Conservation (phyloP, 2,329 filamentous ascomycete genomes). For the Claviceps maximensis region DNA sequence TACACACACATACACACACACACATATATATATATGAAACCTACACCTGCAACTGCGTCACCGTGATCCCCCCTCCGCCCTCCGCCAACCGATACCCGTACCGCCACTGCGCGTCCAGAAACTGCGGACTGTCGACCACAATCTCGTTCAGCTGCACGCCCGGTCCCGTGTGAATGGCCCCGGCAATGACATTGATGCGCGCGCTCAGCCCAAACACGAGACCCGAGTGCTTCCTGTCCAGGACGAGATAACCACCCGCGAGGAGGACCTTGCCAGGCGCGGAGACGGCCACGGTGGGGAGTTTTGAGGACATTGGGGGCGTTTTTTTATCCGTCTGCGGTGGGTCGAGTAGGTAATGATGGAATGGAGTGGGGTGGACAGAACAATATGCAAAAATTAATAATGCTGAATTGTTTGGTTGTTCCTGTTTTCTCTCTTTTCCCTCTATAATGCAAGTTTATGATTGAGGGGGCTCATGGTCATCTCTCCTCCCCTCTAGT, state of each 20-base stretch:
- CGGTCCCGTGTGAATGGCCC: slow-evolving; percentile 42
- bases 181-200: slow-evolving; percentile 51
- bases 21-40: slow-evolving; percentile 21
- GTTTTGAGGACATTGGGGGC: background rate
- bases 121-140: slow-evolving; percentile 84
- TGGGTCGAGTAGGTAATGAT: background rate
- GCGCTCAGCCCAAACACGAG: slow-evolving; percentile 56
- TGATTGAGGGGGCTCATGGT: too few species aligned
- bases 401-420: too few species aligned
- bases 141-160: slow-evolving; percentile 59
- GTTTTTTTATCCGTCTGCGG: too few species aligned
- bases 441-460: too few species aligned
- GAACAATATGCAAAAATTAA: too few species aligned
- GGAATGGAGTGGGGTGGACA: too few species aligned
- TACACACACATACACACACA: background rate
- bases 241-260: slow-evolving; percentile 86
- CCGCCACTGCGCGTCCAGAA: slow-evolving; percentile 73
- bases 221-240: slow-evolving; percentile 76
- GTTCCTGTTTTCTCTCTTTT: too few species aligned
- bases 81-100: slow-evolving; percentile 64
- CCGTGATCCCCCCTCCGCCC: slow-evolving; percentile 64
- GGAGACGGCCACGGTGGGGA: slow-evolving; percentile 49
- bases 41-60: slow-evolving; percentile 69
- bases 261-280: slow-evolving; percentile 94
- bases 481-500: too few species aligned